Conservation (phyloP, 441 rosid genomes). For the Erodium trifolium region DNA sequence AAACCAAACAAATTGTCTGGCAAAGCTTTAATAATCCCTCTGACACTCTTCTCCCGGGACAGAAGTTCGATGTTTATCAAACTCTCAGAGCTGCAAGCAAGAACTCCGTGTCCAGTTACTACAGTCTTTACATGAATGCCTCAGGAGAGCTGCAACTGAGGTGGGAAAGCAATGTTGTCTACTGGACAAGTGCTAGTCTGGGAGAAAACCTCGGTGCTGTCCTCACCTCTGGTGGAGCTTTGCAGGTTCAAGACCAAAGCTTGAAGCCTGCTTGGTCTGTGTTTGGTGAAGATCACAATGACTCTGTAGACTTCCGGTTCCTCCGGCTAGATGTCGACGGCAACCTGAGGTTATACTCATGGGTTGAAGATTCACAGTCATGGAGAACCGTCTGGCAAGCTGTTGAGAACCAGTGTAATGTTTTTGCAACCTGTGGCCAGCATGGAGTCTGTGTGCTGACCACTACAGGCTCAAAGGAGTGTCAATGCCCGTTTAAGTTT, state of each 20-base stretch:
- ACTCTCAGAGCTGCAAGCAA: slow-evolving; percentile 55
- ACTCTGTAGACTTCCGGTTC: slow-evolving; percentile 46
- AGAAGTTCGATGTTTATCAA: slow-evolving; percentile 32
- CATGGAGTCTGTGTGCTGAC: slow-evolving; percentile 52
- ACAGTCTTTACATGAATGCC: slow-evolving; percentile 51
- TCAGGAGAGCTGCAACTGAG: slow-evolving; percentile 49
- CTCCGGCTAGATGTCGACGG: slow-evolving; percentile 70
- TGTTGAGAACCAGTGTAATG: slow-evolving; percentile 70
- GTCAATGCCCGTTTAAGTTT: slow-evolving; percentile 44
- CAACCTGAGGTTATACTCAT: slow-evolving; percentile 71
- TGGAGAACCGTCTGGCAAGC: slow-evolving; percentile 92
- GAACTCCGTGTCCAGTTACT: slow-evolving; percentile 55
- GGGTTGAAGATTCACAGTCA: slow-evolving; percentile 33
- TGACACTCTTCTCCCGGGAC: slow-evolving; percentile 65
- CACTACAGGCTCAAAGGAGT: slow-evolving; percentile 37
- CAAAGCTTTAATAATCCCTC: slow-evolving; percentile 68
- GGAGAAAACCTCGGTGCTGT: slow-evolving; percentile 41
- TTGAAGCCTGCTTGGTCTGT: slow-evolving; percentile 44
- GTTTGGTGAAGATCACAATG: slow-evolving; percentile 63
- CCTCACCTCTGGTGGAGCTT: slow-evolving; percentile 48
- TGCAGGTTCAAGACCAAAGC: slow-evolving; percentile 37
- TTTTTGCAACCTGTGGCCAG: slow-evolving; percentile 70
- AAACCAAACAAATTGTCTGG: slow-evolving; percentile 42
- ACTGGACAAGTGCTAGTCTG: slow-evolving; percentile 45
- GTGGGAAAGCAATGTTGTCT: slow-evolving; percentile 58